Evolutionary conservation across 1,139 yeast genomes (phyloP).

Genomic region (Sugiyamaella castrensis): DNA sequence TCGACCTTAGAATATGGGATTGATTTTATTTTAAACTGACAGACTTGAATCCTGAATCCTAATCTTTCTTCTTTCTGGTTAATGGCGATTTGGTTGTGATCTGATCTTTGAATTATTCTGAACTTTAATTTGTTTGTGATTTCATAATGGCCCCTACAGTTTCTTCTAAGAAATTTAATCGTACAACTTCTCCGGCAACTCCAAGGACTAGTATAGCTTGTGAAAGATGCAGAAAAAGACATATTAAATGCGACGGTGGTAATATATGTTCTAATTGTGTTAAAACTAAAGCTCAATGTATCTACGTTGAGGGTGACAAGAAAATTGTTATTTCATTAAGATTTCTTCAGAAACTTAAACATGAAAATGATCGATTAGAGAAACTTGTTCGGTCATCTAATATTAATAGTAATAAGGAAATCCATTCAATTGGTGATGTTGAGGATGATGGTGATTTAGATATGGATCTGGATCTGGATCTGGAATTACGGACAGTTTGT

Average conservation of each 20-base stretch:
- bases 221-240: slow-evolving; percentile 69
- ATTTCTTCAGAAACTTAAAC: slow-evolving; percentile 66
- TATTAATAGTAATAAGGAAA: background rate
- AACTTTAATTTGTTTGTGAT: too few species aligned
- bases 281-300: slow-evolving; percentile 59
- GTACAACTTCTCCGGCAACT: background rate
- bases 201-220: slow-evolving; percentile 39
- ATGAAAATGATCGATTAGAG: slow-evolving; percentile 41
- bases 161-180: background rate
- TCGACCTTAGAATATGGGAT: too few species aligned
- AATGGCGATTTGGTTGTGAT: too few species aligned
- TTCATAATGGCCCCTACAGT: too few species aligned
- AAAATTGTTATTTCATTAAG: slow-evolving; percentile 76
- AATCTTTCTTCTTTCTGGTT: too few species aligned
- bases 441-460: slow-evolving; percentile 5
- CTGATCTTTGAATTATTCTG: too few species aligned
- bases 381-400: background rate
- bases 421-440: slow-evolving; percentile 1
- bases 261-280: slow-evolving; percentile 69
- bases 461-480: slow-evolving; percentile 9
- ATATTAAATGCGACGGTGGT: slow-evolving; percentile 80
- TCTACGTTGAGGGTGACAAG: slow-evolving; percentile 73
- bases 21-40: too few species aligned
- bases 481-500: slow-evolving; percentile 7
- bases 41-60: too few species aligned